Percentiles rank a stretch among this genome's conserved stretches.
These are phyloP conservation scores for Zygnema circumcarinatum DNA, from an alignment of 139 green algal species.

Conservation along the genomic window DNA sequence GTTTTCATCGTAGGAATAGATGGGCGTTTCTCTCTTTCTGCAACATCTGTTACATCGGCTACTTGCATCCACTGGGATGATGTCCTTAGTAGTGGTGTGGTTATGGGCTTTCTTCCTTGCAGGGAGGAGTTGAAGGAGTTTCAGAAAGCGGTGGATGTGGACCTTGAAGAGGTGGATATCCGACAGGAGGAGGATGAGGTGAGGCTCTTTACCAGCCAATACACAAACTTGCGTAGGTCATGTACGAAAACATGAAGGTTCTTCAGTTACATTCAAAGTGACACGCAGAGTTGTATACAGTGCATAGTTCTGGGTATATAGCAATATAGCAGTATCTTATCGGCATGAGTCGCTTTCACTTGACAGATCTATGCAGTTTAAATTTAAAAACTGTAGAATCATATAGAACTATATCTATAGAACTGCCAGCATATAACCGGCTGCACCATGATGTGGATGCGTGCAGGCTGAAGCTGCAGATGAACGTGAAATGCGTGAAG, in stretches of 20 bases:
- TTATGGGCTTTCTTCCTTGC: not conserved
- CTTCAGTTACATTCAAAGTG: too few relatives aligned
- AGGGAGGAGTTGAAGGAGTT: conserved; percentile 24
- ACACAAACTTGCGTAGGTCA: not conserved
- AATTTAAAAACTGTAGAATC: too few relatives aligned
- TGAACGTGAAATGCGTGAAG: conserved; percentile 4
- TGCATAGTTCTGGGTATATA: not conserved
- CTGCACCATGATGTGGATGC: too few relatives aligned
- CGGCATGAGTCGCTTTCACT: too few relatives aligned
- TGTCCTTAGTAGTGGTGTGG: not conserved
- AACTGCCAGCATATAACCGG: too few relatives aligned
- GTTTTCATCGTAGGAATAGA: too few relatives aligned
- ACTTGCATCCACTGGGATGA: too few relatives aligned
- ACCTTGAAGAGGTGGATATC: conserved; percentile 14
- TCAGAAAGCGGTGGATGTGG: conserved; percentile 4
- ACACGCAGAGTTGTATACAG: not conserved
- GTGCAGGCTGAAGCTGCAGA: conserved; percentile 22
- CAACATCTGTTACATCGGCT: too few relatives aligned
- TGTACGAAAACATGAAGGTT: not conserved
- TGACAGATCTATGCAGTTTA: too few relatives aligned
- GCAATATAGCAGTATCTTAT: not conserved
- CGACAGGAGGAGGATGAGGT: conserved; percentile 9
- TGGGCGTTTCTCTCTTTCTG: too few relatives aligned
- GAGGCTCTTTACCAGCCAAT: not conserved
- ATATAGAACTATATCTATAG: too few relatives aligned